These are phyloP conservation scores for Trichoderma lentiforme DNA, from an alignment of 2,329 filamentous ascomycete genomes.

Conservation along the genomic window DNA sequence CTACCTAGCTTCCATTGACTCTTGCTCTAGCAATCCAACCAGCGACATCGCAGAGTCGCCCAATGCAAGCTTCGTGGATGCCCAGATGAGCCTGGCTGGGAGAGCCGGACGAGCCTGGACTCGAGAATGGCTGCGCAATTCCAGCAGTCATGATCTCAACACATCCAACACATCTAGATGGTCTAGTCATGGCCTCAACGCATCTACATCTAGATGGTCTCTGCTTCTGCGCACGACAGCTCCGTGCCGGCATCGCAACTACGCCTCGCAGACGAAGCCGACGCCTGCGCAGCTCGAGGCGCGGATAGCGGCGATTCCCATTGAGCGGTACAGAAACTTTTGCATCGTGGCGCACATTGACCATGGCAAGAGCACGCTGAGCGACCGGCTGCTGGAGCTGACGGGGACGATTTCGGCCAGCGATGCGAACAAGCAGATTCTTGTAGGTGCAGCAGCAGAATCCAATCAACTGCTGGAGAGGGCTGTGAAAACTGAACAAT, in stretches of 20 bases:
- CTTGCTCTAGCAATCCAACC: background rate
- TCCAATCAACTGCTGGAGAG: background rate
- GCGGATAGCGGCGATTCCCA: slow-evolving; percentile 70
- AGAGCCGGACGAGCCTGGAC: slow-evolving; percentile 37
- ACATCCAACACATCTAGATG: too few species aligned
- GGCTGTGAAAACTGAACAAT: background rate
- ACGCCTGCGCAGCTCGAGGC: slow-evolving; percentile 35
- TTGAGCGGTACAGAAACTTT: slow-evolving; percentile 85
- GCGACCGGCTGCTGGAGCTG: slow-evolving; percentile 85
- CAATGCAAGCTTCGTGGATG: slow-evolving; percentile 18
- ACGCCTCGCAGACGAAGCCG: slow-evolving; percentile 26
- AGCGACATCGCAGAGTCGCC: slow-evolving; percentile 10
- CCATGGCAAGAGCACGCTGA: slow-evolving; percentile 96
- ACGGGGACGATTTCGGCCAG: slow-evolving; percentile 89
- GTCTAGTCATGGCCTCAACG: background rate
- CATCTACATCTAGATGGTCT: background rate
- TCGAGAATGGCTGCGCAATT: slow-evolving; percentile 31
- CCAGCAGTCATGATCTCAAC: background rate
- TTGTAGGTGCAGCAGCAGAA: slow-evolving; percentile 40
- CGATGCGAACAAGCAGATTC: slow-evolving; percentile 82
- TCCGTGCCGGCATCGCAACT: background rate
- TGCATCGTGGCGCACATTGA: slow-evolving; percentile 99
- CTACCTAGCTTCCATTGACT: background rate
- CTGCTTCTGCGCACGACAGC: background rate
- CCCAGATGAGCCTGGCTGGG: slow-evolving; percentile 38